These are phyloP conservation scores for Geotrichum aggregatum DNA, from an alignment of 1,139 yeast species.

Conservation along the genomic window DNA sequence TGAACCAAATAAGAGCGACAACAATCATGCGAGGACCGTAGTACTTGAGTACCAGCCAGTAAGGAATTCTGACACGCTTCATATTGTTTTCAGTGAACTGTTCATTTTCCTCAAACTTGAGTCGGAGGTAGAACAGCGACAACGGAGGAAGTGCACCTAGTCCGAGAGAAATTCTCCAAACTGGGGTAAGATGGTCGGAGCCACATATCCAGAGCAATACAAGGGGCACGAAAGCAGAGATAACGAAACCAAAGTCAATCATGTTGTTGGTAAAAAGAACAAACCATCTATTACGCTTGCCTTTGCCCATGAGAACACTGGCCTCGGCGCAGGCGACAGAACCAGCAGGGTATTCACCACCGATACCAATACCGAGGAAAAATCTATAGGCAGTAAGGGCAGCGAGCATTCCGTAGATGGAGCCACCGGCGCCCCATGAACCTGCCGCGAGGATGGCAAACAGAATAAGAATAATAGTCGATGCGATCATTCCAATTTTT, in stretches of 20 bases:
- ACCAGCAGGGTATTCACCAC: slow-evolving; percentile 88
- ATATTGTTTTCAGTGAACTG: slow-evolving; percentile 67
- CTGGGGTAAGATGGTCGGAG: slow-evolving; percentile 63
- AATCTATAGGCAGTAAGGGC: slow-evolving; percentile 82
- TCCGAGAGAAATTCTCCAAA: slow-evolving; percentile 91
- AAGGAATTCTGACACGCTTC: slow-evolving; percentile 62
- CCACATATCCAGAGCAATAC: slow-evolving; percentile 81
- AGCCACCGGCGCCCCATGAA: slow-evolving; percentile 74
- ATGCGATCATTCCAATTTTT: slow-evolving; percentile 72
- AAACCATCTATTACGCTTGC: slow-evolving; percentile 83
- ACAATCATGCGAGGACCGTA: slow-evolving; percentile 77
- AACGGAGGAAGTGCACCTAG: slow-evolving; percentile 90
- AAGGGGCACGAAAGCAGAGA: slow-evolving; percentile 80
- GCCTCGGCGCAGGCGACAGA: slow-evolving; percentile 94
- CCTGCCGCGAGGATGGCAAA: slow-evolving; percentile 78
- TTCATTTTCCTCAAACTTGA: slow-evolving; percentile 68
- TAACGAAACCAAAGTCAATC: slow-evolving; percentile 86
- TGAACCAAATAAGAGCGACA: slow-evolving; percentile 80
- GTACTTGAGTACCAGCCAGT: slow-evolving; percentile 63
- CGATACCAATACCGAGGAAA: slow-evolving; percentile 74
- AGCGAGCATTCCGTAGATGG: slow-evolving; percentile 66
- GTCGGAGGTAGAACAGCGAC: slow-evolving; percentile 68
- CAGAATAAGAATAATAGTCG: slow-evolving; percentile 66
- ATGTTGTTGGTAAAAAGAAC: slow-evolving; percentile 82
- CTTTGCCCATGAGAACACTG: slow-evolving; percentile 69